Percentiles rank a stretch among this genome's conserved stretches.
Conservation (phyloP, 2,329 filamentous ascomycete species). For the Exophiala sp. region DNA sequence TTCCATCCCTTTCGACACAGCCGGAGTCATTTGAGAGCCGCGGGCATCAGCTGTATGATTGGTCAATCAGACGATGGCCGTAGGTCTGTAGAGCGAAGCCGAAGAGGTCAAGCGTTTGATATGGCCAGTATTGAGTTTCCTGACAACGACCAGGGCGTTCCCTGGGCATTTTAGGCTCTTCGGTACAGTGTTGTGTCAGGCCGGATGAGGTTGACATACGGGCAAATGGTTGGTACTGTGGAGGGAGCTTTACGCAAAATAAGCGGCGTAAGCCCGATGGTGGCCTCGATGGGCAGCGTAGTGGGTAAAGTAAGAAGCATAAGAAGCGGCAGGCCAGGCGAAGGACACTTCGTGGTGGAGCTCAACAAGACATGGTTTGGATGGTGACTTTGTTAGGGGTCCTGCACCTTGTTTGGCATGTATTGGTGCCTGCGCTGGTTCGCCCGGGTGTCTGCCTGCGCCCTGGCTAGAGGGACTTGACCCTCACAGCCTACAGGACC, state of each 20-base stretch:
- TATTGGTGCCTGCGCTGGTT: slow-evolving; percentile 1
- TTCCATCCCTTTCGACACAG: slow-evolving; percentile 18
- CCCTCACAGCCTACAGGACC: no score
- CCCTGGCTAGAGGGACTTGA: not conserved
- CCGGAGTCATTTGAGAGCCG: slow-evolving; percentile 14
- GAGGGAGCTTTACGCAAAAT: slow-evolving; percentile 9
- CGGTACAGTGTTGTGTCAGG: not conserved
- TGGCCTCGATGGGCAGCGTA: slow-evolving; percentile 1
- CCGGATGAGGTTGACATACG: slow-evolving; percentile 10
- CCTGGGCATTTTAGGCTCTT: not conserved
- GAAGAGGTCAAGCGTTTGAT: slow-evolving; percentile 14
- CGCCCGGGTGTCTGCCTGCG: not conserved
- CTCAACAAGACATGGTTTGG: not conserved
- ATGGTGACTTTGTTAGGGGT: not conserved
- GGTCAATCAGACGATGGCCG: slow-evolving; percentile 11
- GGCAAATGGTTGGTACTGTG: slow-evolving; percentile 7
- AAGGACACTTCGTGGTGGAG: not conserved
- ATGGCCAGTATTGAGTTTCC: slow-evolving; percentile 19
- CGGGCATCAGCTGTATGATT: slow-evolving; percentile 15
- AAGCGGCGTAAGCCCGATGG: not conserved
- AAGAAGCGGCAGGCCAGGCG: not conserved
- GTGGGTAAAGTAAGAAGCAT: not conserved
- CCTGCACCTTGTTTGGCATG: not conserved
- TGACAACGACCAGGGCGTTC: slow-evolving; percentile 20
- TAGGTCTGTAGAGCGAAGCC: slow-evolving; percentile 8